phyloP scores from a whole-genome alignment of 352 stramenopile species.

The Globisporangium ultimum region DNA sequence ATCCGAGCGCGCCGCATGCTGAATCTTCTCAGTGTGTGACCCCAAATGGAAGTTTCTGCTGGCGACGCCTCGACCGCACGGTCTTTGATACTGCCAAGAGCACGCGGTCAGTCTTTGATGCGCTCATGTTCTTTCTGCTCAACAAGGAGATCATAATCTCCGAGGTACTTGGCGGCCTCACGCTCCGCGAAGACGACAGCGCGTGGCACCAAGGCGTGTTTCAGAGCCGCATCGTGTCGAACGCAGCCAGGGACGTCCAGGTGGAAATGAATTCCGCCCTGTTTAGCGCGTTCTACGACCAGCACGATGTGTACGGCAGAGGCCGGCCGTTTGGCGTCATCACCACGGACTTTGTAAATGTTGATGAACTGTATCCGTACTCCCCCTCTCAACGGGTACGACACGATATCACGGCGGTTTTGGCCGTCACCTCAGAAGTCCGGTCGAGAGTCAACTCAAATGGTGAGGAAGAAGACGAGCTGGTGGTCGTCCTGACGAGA shows the following conservation, averaged over 20 bases:
- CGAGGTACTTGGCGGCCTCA: slow-evolving; percentile 47
- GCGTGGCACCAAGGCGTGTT: slow-evolving; percentile 30
- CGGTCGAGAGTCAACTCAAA: neutral
- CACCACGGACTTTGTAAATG: slow-evolving; percentile 1
- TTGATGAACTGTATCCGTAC: slow-evolving; percentile 12
- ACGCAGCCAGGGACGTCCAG: slow-evolving; percentile 14
- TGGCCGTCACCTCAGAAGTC: slow-evolving; percentile 1
- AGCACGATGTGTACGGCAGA: neutral
- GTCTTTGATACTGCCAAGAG: slow-evolving; percentile 6
- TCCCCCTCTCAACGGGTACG: slow-evolving; percentile 1
- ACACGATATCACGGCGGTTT: slow-evolving; percentile 6
- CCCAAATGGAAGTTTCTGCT: too few species aligned
- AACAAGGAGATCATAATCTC: slow-evolving; percentile 62
- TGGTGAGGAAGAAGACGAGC: slow-evolving; percentile 4
- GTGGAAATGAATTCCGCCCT: slow-evolving; percentile 5
- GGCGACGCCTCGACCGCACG: too few species aligned
- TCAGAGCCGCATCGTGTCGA: slow-evolving; percentile 27
- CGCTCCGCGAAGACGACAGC: slow-evolving; percentile 50
- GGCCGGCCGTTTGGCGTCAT: slow-evolving; percentile 4
- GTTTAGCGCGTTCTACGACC: slow-evolving; percentile 3
- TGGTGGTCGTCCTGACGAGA: slow-evolving; percentile 2
- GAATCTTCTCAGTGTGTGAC: too few species aligned
- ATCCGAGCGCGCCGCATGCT: too few species aligned
- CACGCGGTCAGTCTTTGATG: slow-evolving; percentile 45
- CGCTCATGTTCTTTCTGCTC: slow-evolving; percentile 43